Conservation (phyloP, 495 filamentous ascomycete species). For the Penicillium psychrofluorescens region DNA sequence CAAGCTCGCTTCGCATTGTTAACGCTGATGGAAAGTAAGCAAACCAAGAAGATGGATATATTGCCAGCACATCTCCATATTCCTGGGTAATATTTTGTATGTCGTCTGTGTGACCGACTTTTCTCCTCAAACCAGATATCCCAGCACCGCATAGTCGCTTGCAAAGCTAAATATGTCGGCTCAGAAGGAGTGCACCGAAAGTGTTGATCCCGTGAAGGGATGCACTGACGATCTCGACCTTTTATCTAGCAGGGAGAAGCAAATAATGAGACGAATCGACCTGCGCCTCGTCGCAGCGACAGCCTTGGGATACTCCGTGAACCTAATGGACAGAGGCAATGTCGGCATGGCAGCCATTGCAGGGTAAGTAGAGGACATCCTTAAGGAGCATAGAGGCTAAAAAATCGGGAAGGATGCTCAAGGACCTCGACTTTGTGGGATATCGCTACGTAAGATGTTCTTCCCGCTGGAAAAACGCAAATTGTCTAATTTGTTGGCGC, state of each 20-base stretch:
- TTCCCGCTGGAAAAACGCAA: neutral
- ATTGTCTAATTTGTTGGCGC: neutral
- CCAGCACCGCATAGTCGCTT: too few relatives aligned
- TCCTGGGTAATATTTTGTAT: too few relatives aligned
- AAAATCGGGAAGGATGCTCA: slow-evolving; percentile 31
- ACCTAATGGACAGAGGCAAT: slow-evolving; percentile 64
- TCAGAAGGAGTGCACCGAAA: too few relatives aligned
- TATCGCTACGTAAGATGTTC: slow-evolving; percentile 28
- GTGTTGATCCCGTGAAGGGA: too few relatives aligned
- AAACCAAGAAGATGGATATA: too few relatives aligned
- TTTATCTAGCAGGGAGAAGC: slow-evolving; percentile 7
- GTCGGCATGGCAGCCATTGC: slow-evolving; percentile 56
- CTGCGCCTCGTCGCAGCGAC: slow-evolving; percentile 54
- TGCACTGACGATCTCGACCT: too few relatives aligned
- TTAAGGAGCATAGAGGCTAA: neutral
- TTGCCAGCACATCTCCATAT: too few relatives aligned
- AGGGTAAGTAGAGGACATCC: slow-evolving; percentile 25
- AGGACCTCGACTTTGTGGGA: slow-evolving; percentile 42
- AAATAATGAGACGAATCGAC: slow-evolving; percentile 55
- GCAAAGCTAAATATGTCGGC: too few relatives aligned
- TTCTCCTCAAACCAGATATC: too few relatives aligned
- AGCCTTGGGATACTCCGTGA: slow-evolving; percentile 58
- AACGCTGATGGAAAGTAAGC: too few relatives aligned
- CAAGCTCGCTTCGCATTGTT: too few relatives aligned
- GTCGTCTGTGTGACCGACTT: too few relatives aligned